phyloP scores from a whole-genome alignment of 129 eudicot genomes.

The Sambucus nigra region DNA sequence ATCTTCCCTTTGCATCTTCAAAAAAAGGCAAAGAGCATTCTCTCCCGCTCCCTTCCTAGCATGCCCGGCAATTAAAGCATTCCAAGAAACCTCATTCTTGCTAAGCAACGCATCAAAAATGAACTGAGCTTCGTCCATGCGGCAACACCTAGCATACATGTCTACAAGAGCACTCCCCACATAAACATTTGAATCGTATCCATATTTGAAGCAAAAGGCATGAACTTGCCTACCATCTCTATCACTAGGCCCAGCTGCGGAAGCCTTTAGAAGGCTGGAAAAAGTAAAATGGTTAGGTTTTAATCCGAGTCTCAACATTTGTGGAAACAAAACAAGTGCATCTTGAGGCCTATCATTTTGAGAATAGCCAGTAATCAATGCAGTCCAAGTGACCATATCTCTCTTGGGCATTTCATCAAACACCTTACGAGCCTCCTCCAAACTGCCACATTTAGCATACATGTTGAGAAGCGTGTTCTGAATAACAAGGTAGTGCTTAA shows the following conservation, averaged over 20 bases:
- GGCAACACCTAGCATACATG: constrained; percentile 58
- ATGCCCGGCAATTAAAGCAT: constrained; percentile 66
- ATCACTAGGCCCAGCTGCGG: constrained; percentile 33
- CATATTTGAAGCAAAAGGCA: constrained; percentile 35
- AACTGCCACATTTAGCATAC: constrained; percentile 63
- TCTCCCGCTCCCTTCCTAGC: constrained; percentile 63
- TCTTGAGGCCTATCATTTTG: constrained; percentile 39
- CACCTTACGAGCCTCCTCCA: constrained; percentile 53
- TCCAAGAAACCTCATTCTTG: constrained; percentile 81
- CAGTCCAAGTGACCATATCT: constrained; percentile 74
- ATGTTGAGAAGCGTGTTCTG: constrained; percentile 43
- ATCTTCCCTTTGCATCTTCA: constrained; percentile 47
- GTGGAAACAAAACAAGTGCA: constrained; percentile 39
- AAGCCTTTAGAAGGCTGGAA: constrained; percentile 66
- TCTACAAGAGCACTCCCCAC: constrained; percentile 81
- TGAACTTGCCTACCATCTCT: constrained; percentile 41
- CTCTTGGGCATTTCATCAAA: constrained; percentile 55
- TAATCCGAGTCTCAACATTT: constrained; percentile 41
- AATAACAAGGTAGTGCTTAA: constrained; percentile 28
- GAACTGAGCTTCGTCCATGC: constrained; percentile 41
- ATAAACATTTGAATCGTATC: constrained; percentile 47
- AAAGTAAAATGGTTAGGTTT: constrained; percentile 69
- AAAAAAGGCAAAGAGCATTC: constrained; percentile 40
- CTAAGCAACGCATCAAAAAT: constrained; percentile 35
- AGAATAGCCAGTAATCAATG: constrained; percentile 58